These are phyloP conservation scores for Lactarius akahatsu DNA, from an alignment of 768 basidiomycete species.

Conservation along the genomic window DNA sequence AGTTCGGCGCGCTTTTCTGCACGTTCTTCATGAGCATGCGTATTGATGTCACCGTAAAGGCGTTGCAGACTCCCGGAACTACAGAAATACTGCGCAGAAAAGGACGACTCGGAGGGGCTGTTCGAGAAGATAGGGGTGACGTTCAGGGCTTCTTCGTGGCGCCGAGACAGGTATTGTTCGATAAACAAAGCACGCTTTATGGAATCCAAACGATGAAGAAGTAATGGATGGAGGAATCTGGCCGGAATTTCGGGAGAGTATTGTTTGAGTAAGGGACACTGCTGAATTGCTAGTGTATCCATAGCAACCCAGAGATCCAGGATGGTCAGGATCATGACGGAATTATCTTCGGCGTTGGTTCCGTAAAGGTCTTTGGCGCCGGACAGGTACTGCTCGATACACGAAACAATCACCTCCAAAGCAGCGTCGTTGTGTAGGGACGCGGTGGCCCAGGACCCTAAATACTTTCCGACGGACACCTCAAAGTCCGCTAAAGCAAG, in stretches of 20 bases:
- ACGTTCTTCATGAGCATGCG: constrained; percentile 1
- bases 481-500: constrained; percentile 22
- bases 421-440: not conserved
- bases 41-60: constrained; percentile 3
- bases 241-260: constrained; percentile 49
- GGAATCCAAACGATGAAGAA: constrained; percentile 37
- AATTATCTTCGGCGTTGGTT: constrained; percentile 29
- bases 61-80: not conserved
- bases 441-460: constrained; percentile 9
- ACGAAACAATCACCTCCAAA: constrained; percentile 13
- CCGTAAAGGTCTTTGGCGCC: constrained; percentile 10
- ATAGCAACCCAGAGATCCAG: constrained; percentile 51
- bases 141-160: not conserved
- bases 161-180: constrained; percentile 17
- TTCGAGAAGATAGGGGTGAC: constrained; percentile 17
- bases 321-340: constrained; percentile 45
- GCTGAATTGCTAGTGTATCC: constrained; percentile 39
- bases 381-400: constrained; percentile 16
- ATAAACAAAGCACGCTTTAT: constrained; percentile 10
- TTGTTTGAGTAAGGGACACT: constrained; percentile 41
- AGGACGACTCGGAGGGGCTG: not conserved
- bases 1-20: constrained; percentile 7
- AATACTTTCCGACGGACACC: constrained; percentile 2
- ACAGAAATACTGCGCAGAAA: constrained; percentile 17
- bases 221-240: constrained; percentile 41